A percentile compares a stretch with the other conserved stretches of the same genome.
Evolutionary conservation across 2,329 filamentous ascomycete species (phyloP).

Genomic region (Fusarium sp.): DNA sequence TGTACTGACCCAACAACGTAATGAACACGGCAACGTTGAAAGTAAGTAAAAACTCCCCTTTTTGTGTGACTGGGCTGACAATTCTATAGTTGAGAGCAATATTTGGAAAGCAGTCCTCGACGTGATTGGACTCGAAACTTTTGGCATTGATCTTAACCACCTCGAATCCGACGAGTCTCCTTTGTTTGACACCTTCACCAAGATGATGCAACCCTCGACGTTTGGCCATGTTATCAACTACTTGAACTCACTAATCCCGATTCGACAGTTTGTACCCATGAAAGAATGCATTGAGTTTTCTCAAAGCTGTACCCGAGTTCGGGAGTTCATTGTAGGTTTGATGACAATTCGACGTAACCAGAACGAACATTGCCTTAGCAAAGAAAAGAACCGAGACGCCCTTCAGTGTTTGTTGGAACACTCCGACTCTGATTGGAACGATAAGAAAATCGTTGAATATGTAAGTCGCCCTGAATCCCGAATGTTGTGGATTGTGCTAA

Average conservation of each 20-base stretch:
- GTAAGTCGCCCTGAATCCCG: slow-evolving; percentile 10
- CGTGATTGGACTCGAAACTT: slow-evolving; percentile 50
- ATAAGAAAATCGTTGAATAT: slow-evolving; percentile 47
- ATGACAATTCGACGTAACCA: slow-evolving; percentile 16
- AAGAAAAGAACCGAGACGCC: slow-evolving; percentile 28
- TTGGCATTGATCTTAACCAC: slow-evolving; percentile 52
- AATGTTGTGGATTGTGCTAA: slow-evolving; percentile 37
- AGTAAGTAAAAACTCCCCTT: slow-evolving; percentile 4
- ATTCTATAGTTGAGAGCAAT: slow-evolving; percentile 38
- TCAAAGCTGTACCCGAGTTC: slow-evolving; percentile 45
- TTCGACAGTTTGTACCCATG: slow-evolving; percentile 52
- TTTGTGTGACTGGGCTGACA: not conserved
- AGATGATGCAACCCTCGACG: slow-evolving; percentile 44
- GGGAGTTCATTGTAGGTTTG: slow-evolving; percentile 46
- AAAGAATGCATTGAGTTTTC: slow-evolving; percentile 53
- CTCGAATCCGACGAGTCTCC: slow-evolving; percentile 45
- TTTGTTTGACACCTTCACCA: slow-evolving; percentile 38
- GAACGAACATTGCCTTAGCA: slow-evolving; percentile 4
- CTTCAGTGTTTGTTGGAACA: slow-evolving; percentile 53
- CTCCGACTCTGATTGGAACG: slow-evolving; percentile 35
- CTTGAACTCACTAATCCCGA: slow-evolving; percentile 51
- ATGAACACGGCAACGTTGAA: slow-evolving; percentile 28
- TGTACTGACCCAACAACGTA: slow-evolving; percentile 35
- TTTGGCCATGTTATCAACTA: slow-evolving; percentile 47
- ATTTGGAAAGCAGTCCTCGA: slow-evolving; percentile 52